phyloP scores from a whole-genome alignment of 805 yeast genomes.

The Kodamaea nitidulidarum region DNA sequence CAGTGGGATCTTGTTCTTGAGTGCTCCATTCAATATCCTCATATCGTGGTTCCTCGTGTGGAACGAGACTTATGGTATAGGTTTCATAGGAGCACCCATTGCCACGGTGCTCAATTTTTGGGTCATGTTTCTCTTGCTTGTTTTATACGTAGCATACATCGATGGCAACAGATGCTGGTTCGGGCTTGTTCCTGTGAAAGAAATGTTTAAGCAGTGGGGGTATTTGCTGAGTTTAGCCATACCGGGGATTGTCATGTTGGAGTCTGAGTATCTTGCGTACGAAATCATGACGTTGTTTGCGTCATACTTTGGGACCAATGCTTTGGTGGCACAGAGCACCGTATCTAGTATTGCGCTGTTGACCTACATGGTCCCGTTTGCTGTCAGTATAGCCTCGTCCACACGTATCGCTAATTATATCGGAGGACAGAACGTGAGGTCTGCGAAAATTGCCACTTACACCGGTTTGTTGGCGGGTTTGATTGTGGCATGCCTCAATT shows the following conservation, averaged over 20 bases:
- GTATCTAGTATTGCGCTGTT: conserved; percentile 45
- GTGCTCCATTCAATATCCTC: conserved; percentile 40
- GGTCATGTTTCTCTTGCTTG: conserved; percentile 34
- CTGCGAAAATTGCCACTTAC: conserved; percentile 34
- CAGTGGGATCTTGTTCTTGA: conserved; percentile 37
- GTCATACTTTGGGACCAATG: conserved; percentile 45
- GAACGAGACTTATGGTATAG: conserved; percentile 37
- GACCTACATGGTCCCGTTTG: conserved; percentile 44
- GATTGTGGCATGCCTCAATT: conserved; percentile 33
- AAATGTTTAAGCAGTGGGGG: conserved; percentile 35
- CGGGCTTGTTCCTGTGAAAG: conserved; percentile 43
- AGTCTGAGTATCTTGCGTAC: conserved; percentile 43
- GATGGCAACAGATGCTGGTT: conserved; percentile 73
- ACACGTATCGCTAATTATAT: conserved; percentile 44
- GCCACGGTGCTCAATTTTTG: conserved; percentile 42
- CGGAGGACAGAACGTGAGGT: conserved; percentile 38
- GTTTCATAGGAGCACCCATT: conserved; percentile 42
- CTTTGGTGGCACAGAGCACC: conserved; percentile 50
- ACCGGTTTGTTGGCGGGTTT: conserved; percentile 31
- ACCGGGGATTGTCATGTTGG: conserved; percentile 45
- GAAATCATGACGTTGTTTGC: conserved; percentile 45
- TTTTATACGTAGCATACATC: conserved; percentile 33
- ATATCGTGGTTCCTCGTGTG: conserved; percentile 42
- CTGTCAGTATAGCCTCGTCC: conserved; percentile 42
- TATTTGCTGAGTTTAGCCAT: conserved; percentile 35